Base-by-base conservation (phyloP, 352 stramenopile species). In the Phytophthora pinifolia region DNA sequence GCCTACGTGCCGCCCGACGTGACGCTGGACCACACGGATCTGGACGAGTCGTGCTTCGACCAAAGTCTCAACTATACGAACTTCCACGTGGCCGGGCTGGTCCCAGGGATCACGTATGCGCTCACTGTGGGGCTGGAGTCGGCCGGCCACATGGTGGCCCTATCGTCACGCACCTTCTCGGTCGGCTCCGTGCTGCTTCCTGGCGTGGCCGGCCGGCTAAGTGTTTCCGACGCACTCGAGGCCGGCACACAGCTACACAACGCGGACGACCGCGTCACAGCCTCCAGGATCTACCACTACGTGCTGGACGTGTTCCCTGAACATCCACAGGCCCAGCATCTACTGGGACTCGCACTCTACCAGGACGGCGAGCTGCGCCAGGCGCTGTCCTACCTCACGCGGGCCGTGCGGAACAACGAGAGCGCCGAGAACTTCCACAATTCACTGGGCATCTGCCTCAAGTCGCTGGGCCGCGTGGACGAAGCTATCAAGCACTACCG, bases 101-200 rank as follows among this genome's bases (percentile, higher is more conserved):
- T 86, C 0, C 70, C 81, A 1, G 81, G 79, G 0, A 56, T 79
- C 12, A 59, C 51, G 10, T 94, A 94, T 47, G 54, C 58, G 8
- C 54, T 94, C 18, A 75, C 69, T 5, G 79, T 72, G 1, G 71
- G 69, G 4, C 69, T 94, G 4, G 58, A 88, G 31, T 74, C 70
- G 48, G 15, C 49, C 36, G 75, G 70, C 17, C 68, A 72, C 20
- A 63, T 89, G 36, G 52, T 91, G 12, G 79, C 67, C 7, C 52
- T 88, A 10, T 94, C 83, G 10, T 78, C 78, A 51, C 72, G 83
- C 1, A 72, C 66, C 7, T 89, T 94, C 45, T 60, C 76, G 6
- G 79, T 92, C 13, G 81, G 60, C 0, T 82, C 76, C 0, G 51
- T 90, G 22, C 25, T 69, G 0, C 31, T 79, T 15, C 47, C 63